A percentile compares a stretch with the other conserved stretches of the same genome.
Evolutionary conservation across 1,284 basidiomycete genomes (phyloP).

Genomic region (Schizophyllum commune): DNA sequence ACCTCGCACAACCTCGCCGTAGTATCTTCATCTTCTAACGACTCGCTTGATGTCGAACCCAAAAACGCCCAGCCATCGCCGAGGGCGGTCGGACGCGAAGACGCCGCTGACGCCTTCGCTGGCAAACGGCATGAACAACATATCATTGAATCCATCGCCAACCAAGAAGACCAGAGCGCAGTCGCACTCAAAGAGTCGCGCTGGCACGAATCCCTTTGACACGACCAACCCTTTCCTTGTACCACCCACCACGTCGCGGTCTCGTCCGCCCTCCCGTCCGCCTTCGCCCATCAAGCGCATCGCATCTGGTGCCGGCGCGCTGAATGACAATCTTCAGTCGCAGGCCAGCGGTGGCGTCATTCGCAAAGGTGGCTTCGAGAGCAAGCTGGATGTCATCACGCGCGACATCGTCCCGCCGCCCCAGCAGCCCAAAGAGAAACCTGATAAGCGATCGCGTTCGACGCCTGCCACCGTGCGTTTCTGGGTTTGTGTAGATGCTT

Average conservation of each 20-base stretch:
- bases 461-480: constrained; percentile 48
- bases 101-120: constrained; percentile 68
- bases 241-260: background rate
- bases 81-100: constrained; percentile 62
- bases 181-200: constrained; percentile 21
- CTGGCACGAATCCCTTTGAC: constrained; percentile 29
- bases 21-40: background rate
- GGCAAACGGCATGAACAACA: constrained; percentile 44
- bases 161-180: constrained; percentile 24
- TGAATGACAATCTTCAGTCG: constrained; percentile 44
- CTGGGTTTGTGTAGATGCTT: constrained; percentile 5
- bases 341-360: constrained; percentile 63
- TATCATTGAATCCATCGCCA: constrained; percentile 37
- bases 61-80: constrained; percentile 59
- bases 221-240: constrained; percentile 56
- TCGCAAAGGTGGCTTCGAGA: constrained; percentile 68
- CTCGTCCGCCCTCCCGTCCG: constrained; percentile 24
- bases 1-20: background rate
- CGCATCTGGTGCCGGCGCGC: constrained; percentile 36
- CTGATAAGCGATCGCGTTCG: constrained; percentile 65
- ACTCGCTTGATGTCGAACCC: constrained; percentile 16
- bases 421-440: constrained; percentile 31
- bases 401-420: constrained; percentile 46
- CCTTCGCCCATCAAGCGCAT: constrained; percentile 58
- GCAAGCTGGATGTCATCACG: constrained; percentile 63